These are phyloP conservation scores for Wallacemonas sp. DNA, from an alignment of 208 protist species.

Conservation along the genomic window DNA sequence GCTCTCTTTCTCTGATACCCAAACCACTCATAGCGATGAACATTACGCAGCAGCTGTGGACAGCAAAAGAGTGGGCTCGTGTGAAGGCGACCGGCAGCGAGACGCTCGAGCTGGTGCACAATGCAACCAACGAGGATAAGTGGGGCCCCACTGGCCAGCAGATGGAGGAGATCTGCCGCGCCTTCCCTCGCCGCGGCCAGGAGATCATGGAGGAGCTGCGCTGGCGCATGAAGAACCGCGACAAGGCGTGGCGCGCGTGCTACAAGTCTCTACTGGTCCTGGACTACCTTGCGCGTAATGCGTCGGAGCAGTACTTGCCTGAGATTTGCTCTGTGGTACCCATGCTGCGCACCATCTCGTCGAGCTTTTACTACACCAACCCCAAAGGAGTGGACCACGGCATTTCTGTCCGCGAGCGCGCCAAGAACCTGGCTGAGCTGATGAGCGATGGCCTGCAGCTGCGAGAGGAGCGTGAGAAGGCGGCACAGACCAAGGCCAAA, in stretches of 20 bases:
- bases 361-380: conserved; percentile 86
- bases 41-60: conserved; percentile 64
- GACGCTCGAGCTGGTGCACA: conserved; percentile 69
- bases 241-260: conserved; percentile 84
- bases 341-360: conserved; percentile 66
- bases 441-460: conserved; percentile 76
- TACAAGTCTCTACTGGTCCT: conserved; percentile 89
- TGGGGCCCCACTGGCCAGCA: conserved; percentile 88
- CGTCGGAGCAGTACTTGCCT: conserved; percentile 55
- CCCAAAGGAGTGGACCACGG: conserved; percentile 87
- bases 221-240: conserved; percentile 77
- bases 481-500: conserved; percentile 64
- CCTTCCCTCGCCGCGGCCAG: conserved; percentile 52
- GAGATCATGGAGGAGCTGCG: conserved; percentile 85
- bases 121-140: conserved; percentile 87
- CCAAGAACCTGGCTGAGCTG: conserved; percentile 79
- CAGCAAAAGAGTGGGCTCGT: conserved; percentile 78
- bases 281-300: conserved; percentile 84
- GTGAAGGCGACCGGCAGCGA: conserved; percentile 75
- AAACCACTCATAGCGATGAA: conserved; percentile 34
- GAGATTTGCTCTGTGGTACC: conserved; percentile 72
- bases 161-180: conserved; percentile 84
- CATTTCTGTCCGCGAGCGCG: conserved; percentile 83
- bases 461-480: conserved; percentile 80
- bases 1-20: no score